phyloP scores from a whole-genome alignment of 768 basidiomycete genomes.

The Leccinellum rugosiceps region DNA sequence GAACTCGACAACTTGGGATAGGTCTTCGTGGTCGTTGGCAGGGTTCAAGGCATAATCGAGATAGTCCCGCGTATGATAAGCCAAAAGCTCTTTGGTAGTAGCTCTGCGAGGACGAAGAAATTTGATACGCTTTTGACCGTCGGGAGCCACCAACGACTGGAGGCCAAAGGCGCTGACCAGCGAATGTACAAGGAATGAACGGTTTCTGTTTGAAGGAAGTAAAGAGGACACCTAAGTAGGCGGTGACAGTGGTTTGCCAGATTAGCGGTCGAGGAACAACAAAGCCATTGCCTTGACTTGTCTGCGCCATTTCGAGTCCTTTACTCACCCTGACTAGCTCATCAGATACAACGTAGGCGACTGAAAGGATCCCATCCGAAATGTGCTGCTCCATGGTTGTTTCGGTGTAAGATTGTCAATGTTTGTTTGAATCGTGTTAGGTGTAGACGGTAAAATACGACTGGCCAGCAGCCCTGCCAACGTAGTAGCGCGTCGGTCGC shows the following conservation, averaged over 20 bases:
- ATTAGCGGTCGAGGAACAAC: neutral
- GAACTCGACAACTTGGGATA: slow-evolving; percentile 36
- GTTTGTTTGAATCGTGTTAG: too few species aligned
- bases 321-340: slow-evolving; percentile 50
- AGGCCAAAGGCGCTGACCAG: slow-evolving; percentile 53
- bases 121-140: slow-evolving; percentile 30
- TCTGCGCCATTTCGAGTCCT: neutral
- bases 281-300: neutral
- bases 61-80: slow-evolving; percentile 72
- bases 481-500: neutral
- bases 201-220: slow-evolving; percentile 66
- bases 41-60: slow-evolving; percentile 54
- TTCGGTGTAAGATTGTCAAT: too few species aligned
- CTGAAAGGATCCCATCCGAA: slow-evolving; percentile 5
- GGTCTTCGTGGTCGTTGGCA: slow-evolving; percentile 23
- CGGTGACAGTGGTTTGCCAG: too few species aligned
- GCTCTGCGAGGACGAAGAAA: slow-evolving; percentile 56
- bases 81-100: slow-evolving; percentile 50
- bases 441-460: too few species aligned
- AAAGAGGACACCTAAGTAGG: slow-evolving; percentile 44
- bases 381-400: slow-evolving; percentile 11
- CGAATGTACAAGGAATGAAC: slow-evolving; percentile 65
- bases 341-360: slow-evolving; percentile 55
- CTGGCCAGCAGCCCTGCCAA: too few species aligned
- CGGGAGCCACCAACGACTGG: slow-evolving; percentile 32